Evolutionary conservation across 148 eudicot genomes (phyloP).

Genomic region (Camellia granthamiana): DNA sequence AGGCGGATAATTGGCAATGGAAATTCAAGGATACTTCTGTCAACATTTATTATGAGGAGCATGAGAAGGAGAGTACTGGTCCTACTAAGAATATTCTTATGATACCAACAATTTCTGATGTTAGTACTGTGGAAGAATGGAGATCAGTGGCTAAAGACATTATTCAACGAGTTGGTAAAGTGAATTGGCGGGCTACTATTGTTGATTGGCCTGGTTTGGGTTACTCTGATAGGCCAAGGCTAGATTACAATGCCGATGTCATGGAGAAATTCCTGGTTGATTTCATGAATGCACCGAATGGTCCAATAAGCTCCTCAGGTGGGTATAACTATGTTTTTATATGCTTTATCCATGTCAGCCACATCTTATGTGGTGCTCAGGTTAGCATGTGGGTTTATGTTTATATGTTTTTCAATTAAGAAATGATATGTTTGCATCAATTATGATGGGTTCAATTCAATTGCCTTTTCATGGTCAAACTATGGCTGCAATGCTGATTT

Average conservation of each 20-base stretch:
- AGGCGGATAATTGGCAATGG: conserved; percentile 77
- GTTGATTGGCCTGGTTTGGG: conserved; percentile 99
- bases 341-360: not conserved
- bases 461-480: not conserved
- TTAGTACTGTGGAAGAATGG: conserved; percentile 97
- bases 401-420: not conserved
- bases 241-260: conserved; percentile 85
- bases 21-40: conserved; percentile 56
- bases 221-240: conserved; percentile 83
- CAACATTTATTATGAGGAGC: conserved; percentile 66
- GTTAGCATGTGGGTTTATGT: not conserved
- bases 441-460: not conserved
- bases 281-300: conserved; percentile 55
- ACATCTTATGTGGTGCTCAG: not conserved
- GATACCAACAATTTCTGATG: conserved; percentile 94
- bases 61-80: conserved; percentile 46
- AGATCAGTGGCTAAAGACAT: conserved; percentile 72
- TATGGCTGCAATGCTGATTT: not conserved
- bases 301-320: conserved; percentile 61
- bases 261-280: conserved; percentile 94
- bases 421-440: conserved; percentile 5
- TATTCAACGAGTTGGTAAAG: conserved; percentile 38
- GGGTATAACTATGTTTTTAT: conserved; percentile 16
- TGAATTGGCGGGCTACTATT: conserved; percentile 61
- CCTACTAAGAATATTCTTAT: conserved; percentile 64